Evolutionary conservation across 208 protist species (phyloP).

Genomic region (Leishmania gerbilli): DNA sequence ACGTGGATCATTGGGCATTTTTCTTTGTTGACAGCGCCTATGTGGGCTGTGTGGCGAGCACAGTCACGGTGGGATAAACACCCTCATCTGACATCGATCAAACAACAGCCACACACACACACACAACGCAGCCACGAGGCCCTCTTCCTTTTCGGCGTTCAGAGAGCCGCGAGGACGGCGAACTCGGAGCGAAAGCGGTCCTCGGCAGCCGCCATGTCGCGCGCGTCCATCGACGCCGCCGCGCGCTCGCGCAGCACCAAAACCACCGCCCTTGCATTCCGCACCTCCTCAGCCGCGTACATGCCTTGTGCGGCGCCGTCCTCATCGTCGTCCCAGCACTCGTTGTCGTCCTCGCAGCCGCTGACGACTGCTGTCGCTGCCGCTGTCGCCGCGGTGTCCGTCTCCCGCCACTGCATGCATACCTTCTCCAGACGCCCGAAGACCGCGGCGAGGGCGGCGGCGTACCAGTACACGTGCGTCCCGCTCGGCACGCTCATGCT

Average conservation of each 20-base stretch:
- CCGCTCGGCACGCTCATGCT: neutral
- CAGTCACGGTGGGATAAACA: neutral
- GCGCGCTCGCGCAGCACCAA: slow-evolving; percentile 25
- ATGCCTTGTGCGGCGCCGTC: slow-evolving; percentile 42
- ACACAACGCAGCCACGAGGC: neutral
- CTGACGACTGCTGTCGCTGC: neutral
- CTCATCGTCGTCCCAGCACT: slow-evolving; percentile 38
- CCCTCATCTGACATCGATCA: neutral
- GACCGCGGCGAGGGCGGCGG: slow-evolving; percentile 24
- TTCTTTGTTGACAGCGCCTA: neutral
- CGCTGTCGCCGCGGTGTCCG: neutral
- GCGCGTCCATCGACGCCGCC: neutral
- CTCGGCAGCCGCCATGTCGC: neutral
- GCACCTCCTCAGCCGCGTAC: slow-evolving; percentile 37
- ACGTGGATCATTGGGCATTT: neutral
- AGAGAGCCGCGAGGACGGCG: slow-evolving; percentile 5
- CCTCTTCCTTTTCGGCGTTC: neutral
- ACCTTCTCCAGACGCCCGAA: slow-evolving; percentile 38
- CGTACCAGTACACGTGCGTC: slow-evolving; percentile 29
- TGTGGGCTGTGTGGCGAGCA: neutral
- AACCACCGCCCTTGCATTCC: slow-evolving; percentile 29
- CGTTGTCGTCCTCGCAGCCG: slow-evolving; percentile 10
- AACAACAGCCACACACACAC: neutral
- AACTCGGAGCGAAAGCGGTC: slow-evolving; percentile 20
- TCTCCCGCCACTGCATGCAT: slow-evolving; percentile 28